Conservation (phyloP, 768 basidiomycete genomes). For the Leucogyrophana mollusca region DNA sequence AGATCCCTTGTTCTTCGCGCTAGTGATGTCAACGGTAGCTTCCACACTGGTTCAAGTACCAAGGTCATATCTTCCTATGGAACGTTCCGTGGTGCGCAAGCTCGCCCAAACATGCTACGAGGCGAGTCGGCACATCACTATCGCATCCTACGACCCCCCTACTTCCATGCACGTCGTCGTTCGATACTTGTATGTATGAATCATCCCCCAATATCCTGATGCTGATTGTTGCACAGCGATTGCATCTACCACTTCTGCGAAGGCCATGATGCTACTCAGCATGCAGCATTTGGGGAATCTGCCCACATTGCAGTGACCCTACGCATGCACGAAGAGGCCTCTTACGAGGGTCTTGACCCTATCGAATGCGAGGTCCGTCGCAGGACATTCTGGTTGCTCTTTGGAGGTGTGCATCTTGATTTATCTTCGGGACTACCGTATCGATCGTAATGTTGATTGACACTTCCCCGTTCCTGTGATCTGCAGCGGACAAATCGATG, state of each 20-base stretch:
- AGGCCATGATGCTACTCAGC: slow-evolving; percentile 83
- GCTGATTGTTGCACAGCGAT: slow-evolving; percentile 46
- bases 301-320: slow-evolving; percentile 80
- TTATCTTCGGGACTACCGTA: slow-evolving; percentile 7
- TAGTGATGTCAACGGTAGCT: slow-evolving; percentile 88
- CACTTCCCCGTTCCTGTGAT: slow-evolving; percentile 7
- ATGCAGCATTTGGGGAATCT: slow-evolving; percentile 86
- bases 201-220: slow-evolving; percentile 4
- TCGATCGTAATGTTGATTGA: not conserved
- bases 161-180: slow-evolving; percentile 84
- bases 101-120: slow-evolving; percentile 80
- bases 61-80: slow-evolving; percentile 84
- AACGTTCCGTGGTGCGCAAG: slow-evolving; percentile 79
- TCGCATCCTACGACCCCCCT: slow-evolving; percentile 81
- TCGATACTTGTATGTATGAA: slow-evolving; percentile 67
- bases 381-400: slow-evolving; percentile 85
- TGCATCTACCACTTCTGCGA: slow-evolving; percentile 88
- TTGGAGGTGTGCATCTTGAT: slow-evolving; percentile 60
- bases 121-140: slow-evolving; percentile 77
- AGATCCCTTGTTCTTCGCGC: slow-evolving; percentile 86
- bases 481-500: slow-evolving; percentile 84
- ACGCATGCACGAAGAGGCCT: slow-evolving; percentile 83
- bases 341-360: slow-evolving; percentile 79
- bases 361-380: slow-evolving; percentile 88
- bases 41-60: slow-evolving; percentile 89